Evolutionary conservation across 148 eudicot genomes (phyloP), one percentile per base, ranked within the genome.

Genomic region (Tetragonia tetragonoides): DNA sequence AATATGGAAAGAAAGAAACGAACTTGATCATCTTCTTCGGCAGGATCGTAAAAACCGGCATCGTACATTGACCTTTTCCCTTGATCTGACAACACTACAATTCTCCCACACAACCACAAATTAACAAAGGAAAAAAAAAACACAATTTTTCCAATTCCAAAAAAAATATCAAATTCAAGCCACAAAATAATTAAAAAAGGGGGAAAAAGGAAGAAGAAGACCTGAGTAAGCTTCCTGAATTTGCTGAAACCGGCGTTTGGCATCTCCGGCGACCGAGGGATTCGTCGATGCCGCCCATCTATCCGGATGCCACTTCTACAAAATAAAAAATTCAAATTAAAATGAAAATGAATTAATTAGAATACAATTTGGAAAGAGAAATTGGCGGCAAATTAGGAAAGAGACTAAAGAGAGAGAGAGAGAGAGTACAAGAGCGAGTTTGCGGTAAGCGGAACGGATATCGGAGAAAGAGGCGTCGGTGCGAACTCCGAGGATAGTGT

Each of bases 141-240:
- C 3, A 68, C 15, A 60, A 24, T 23, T 56, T 39, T 18, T 67
- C 37, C 9, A 65, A 17, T 51, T 15, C 6, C n/a, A 5, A 38
- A 17, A 38, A 17, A 12, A 47, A 11, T 1, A 0, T 3, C 17
- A 53, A 70, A 46, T 3, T 7, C 7, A 16, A 17, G 16, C 21
- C 21, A 1, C 4, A 15, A 56, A 56, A 18, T 15, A 56, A 16
- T 46, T 46, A 1, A 17, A 14, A 24, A 1, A n/a, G n/a, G n/a
- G n/a, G 7, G 6, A 20, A 1, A 2, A 18, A 73, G 41, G n/a
- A n/a, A 47, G 9, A 23, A 5, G 14, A 44, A 75, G 38, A 95
- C 99, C 99, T 75, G 96, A 83, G 47, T 92, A 95, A 1, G 99
- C 99, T 82, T 95, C 99, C 56, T 95, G 99, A n/a, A 95, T 87